Base-by-base conservation (phyloP, 352 stramenopile genomes). In the Aphanomyces cochlioides region DNA sequence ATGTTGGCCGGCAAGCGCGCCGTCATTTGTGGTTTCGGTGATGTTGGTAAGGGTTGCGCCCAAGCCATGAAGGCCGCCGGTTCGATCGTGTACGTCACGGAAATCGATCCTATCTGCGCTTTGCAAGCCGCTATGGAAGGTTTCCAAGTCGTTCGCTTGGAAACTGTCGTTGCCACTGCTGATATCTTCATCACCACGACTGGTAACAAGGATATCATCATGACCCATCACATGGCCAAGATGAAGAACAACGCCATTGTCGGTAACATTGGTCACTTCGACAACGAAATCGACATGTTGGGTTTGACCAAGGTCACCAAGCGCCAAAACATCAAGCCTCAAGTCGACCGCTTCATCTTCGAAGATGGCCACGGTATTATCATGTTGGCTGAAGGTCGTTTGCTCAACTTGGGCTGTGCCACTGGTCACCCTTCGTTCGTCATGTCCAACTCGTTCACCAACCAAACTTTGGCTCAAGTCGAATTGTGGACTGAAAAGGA, bases 201-300 rank as follows among this genome's bases (percentile, higher is more conserved):
- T 12, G 97, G 97, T 73, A 99, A 99, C 91, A 99, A 99, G 89
- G 96, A 97, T 74, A 99, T 99, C 77, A 96, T 99, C 80, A 99
- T 98, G 94, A 84, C 81, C 19, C 77, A 88, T 4, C 81, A 97
- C 82, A 99, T 99, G 95, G 72, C 79, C 56, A 97, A 98, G 87
- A 99, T 99, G 96, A 99, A 99, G 90, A 99, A 99, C 94, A 99
- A 99, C 80, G 96, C 96, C 66, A 99, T 99, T 74, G 96, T 99
- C 56, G 96, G 97, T 77, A 99, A 99, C 91, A 99, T 99, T 80
- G 96, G 97, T 79, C 96, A 99, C 87, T 99, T 99, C 74, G 96
- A 99, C 85, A 99, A 99, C 81, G 96, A 99, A 79, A 99, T 99
- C 74, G 97, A 99, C 83, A 99, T 99, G 91, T 93, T 95, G 50